A percentile compares a stretch with the other conserved stretches of the same genome.
Conservation (phyloP, 2,329 filamentous ascomycete genomes). For the Aspergillus carbonarius region DNA sequence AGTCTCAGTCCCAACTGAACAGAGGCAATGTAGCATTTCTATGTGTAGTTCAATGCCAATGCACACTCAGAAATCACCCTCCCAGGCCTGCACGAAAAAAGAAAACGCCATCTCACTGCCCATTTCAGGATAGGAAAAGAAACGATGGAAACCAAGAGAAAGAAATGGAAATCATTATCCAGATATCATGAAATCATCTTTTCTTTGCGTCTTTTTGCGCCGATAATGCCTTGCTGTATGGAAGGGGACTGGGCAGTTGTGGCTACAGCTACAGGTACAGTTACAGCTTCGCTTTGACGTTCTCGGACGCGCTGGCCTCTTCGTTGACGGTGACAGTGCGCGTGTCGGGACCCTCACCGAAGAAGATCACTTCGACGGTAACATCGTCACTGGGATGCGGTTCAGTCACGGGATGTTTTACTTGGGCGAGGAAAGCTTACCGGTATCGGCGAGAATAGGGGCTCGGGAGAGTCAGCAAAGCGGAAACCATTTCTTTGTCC, state of each 20-base stretch:
- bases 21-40: neutral
- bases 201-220: neutral
- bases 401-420: slow-evolving; percentile 6
- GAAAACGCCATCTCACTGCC: slow-evolving; percentile 5
- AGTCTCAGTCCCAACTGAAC: no score
- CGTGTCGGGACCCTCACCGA: slow-evolving; percentile 74
- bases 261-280: slow-evolving; percentile 24
- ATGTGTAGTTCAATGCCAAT: neutral
- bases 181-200: neutral
- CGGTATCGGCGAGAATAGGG: slow-evolving; percentile 90
- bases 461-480: slow-evolving; percentile 83
- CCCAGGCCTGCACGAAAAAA: neutral
- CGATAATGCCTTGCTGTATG: neutral
- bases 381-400: slow-evolving; percentile 72
- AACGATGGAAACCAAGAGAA: neutral
- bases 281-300: slow-evolving; percentile 51
- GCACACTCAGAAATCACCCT: neutral
- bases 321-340: slow-evolving; percentile 80
- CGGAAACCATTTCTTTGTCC: slow-evolving; percentile 90
- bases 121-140: neutral
- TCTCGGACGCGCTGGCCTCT: slow-evolving; percentile 71
- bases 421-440: slow-evolving; percentile 48
- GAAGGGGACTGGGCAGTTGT: no score
- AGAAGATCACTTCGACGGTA: slow-evolving; percentile 98
- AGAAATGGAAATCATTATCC: neutral